Conservation (phyloP, 768 basidiomycete species). For the Boletus edulis region DNA sequence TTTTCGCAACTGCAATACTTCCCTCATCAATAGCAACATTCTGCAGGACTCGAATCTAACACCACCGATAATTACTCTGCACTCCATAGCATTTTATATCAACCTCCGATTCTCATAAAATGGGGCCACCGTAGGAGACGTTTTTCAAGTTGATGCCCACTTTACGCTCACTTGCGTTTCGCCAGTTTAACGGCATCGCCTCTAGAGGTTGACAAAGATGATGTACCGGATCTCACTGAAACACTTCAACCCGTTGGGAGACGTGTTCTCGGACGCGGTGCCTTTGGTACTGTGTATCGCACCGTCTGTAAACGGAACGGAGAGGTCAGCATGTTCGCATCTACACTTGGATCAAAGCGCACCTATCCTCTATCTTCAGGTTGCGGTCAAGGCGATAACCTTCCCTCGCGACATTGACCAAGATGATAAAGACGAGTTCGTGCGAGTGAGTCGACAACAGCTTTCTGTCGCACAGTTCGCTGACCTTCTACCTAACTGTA, state of each 20-base stretch:
- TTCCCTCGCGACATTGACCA: neutral
- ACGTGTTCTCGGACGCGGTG: neutral
- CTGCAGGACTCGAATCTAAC: too few species aligned
- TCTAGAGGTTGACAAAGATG: neutral
- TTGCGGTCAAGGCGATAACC: constrained; percentile 2
- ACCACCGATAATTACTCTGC: too few species aligned
- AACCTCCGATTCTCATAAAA: neutral
- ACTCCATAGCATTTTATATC: neutral
- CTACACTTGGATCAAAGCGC: too few species aligned
- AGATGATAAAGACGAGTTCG: neutral
- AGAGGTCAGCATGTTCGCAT: neutral
- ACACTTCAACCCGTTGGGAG: neutral
- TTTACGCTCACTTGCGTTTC: neutral
- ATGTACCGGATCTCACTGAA: neutral
- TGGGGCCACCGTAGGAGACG: neutral
- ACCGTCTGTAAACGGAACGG: neutral
- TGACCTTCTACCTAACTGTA: neutral
- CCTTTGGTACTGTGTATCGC: neutral
- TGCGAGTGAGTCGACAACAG: neutral
- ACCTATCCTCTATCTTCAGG: neutral
- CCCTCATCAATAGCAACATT: too few species aligned
- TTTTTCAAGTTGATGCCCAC: neutral
- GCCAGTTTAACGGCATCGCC: neutral
- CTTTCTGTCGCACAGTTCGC: neutral
- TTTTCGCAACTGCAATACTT: too few species aligned